Evolutionary conservation across 805 yeast species (phyloP), one percentile per base, ranked within the genome.

Genomic region (Suhomyces xylopsoci): DNA sequence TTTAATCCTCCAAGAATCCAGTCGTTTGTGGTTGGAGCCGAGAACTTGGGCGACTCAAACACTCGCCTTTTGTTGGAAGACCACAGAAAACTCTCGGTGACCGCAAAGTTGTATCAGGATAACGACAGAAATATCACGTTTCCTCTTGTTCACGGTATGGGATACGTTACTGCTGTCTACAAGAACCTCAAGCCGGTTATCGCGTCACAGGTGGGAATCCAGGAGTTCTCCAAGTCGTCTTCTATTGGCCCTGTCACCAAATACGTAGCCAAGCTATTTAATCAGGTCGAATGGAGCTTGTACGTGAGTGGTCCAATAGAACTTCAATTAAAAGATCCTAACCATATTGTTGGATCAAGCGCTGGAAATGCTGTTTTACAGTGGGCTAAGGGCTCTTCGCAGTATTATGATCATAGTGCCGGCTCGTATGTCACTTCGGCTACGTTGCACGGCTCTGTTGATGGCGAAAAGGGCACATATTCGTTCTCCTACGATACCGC

Each of bases 131-230:
- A 30, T 26, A 26, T 60, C 52, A 53, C 58, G 47, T 64, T 81
- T 38, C 92, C 93, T 3, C 62, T 88, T 51, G 88, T 86, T 5
- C 92, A 87, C 67, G 97, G 97, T 51, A 78, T 79, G 81, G 97
- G 97, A 6, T 83, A 88, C 56, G 81, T 88, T 14, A 86, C 96
- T 30, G 89, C 85, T 25, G 68, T 78, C 15, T 64, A 62, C 51
- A 55, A 58, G 20, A 58, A 58, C 32, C 56, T 59, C 8, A 45
- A 45, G 43, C 67, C 68, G 2, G 55, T 57, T 2, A 58, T 87
- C 24, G 76, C 78, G n/a, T 81, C 88, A 22, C 79, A 77, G 26
- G 87, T 87, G 25, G 96, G 96, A 0, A 73, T 88, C 50, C 81
- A 78, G 55, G 70, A 72, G 17, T 73, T 87, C 51, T 69, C 71